These are phyloP conservation scores for Phlyctochytrium planicorne DNA, from an alignment of 192 early-diverging fungal genomes.

Conservation along the genomic window DNA sequence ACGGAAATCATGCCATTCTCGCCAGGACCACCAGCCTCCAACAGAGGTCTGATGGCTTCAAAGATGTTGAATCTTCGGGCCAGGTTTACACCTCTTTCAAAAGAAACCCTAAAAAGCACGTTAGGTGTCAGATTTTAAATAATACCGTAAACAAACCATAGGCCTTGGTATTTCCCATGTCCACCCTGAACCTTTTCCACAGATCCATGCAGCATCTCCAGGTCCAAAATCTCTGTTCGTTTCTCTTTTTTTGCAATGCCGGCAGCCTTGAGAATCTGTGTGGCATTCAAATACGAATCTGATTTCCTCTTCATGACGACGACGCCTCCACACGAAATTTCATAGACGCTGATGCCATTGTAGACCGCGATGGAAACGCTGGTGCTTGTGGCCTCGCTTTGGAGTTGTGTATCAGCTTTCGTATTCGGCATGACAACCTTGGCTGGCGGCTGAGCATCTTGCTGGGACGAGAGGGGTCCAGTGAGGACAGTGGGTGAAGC, in stretches of 20 bases:
- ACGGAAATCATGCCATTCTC: too few species aligned
- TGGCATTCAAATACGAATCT: slow-evolving; percentile 94
- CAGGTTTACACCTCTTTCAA: slow-evolving; percentile 74
- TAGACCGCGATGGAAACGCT: too few species aligned
- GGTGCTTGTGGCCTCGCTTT: too few species aligned
- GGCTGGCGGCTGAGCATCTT: neutral
- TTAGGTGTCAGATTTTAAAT: slow-evolving; percentile 13
- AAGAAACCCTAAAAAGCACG: slow-evolving; percentile 73
- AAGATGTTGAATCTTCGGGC: slow-evolving; percentile 78
- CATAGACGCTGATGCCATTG: too few species aligned
- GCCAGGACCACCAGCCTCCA: too few species aligned
- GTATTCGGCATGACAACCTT: too few species aligned
- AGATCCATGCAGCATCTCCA: slow-evolving; percentile 75
- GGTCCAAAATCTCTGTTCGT: slow-evolving; percentile 89
- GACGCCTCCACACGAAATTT: slow-evolving; percentile 74
- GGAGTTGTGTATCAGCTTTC: too few species aligned
- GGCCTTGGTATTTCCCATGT: slow-evolving; percentile 93
- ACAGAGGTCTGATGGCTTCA: slow-evolving; percentile 51
- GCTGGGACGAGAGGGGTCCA: neutral
- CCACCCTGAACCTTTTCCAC: slow-evolving; percentile 96
- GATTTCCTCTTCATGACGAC: slow-evolving; percentile 72
- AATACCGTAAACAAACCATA: slow-evolving; percentile 51
- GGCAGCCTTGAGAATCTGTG: slow-evolving; percentile 97
- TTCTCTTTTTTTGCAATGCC: slow-evolving; percentile 87
- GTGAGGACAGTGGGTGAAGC: neutral